Evolutionary conservation across 768 basidiomycete species (phyloP).

Genomic region (Leucogyrophana mollusca): DNA sequence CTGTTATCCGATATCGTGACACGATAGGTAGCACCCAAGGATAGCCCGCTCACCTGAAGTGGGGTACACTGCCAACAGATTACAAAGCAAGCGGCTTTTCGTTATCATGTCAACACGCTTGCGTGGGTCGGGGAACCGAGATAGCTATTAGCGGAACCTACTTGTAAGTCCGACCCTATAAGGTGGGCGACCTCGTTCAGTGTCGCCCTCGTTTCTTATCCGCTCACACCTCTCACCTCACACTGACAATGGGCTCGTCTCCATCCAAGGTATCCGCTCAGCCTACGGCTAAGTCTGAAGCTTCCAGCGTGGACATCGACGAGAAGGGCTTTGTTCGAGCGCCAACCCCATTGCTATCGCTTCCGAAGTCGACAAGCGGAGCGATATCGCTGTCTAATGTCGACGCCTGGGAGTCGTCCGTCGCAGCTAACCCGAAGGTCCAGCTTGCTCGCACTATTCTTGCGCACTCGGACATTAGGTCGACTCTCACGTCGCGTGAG

Average conservation of each 20-base stretch:
- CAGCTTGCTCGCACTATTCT: constrained; percentile 78
- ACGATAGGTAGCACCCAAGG: too few species aligned
- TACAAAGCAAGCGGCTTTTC: not conserved
- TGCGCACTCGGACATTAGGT: constrained; percentile 62
- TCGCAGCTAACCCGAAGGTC: constrained; percentile 54
- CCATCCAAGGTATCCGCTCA: constrained; percentile 23
- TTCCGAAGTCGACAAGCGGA: constrained; percentile 52
- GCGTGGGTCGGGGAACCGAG: not conserved
- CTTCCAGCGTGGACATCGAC: constrained; percentile 18
- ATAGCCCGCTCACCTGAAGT: too few species aligned
- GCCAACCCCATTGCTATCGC: constrained; percentile 4
- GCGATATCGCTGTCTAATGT: constrained; percentile 58
- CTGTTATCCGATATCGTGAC: too few species aligned
- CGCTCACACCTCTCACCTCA: not conserved
- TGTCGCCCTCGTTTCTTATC: not conserved
- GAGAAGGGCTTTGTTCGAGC: constrained; percentile 17
- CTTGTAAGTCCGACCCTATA: not conserved
- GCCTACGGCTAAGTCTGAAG: constrained; percentile 13
- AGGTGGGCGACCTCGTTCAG: too few species aligned
- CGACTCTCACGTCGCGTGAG: constrained; percentile 61
- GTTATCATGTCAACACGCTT: too few species aligned
- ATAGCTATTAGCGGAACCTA: not conserved
- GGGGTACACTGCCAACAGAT: too few species aligned
- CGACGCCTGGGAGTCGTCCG: constrained; percentile 64
- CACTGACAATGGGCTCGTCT: constrained; percentile 21